Conservation (phyloP, 192 early-diverging fungal species). For the Rhizophagus prolifer region DNA sequence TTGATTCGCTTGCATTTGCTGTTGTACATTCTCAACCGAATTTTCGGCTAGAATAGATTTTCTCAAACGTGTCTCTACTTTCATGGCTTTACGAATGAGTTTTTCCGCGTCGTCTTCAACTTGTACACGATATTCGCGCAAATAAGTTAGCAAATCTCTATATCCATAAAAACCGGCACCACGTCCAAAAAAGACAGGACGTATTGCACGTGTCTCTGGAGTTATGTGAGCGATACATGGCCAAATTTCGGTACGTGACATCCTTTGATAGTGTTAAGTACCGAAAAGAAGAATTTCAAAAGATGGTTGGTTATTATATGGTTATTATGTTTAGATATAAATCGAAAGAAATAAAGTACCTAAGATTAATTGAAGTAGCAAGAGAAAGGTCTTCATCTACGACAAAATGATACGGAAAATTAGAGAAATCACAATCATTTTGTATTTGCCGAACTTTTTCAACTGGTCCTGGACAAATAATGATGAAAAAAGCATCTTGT, state of each 20-base stretch:
- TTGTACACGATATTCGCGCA: neutral
- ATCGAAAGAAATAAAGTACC: neutral
- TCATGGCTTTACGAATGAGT: neutral
- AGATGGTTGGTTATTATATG: neutral
- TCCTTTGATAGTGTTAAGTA: neutral
- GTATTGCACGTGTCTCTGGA: neutral
- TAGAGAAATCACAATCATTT: neutral
- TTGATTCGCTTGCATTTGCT: neutral
- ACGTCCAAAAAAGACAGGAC: slow-evolving; percentile 3
- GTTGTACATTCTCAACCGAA: neutral
- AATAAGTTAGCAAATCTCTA: slow-evolving; percentile 8
- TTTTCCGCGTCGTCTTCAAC: neutral
- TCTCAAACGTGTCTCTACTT: neutral
- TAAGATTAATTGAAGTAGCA: neutral
- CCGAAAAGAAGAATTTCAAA: neutral
- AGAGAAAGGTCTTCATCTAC: slow-evolving; percentile 21
- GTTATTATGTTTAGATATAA: neutral
- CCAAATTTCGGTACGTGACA: slow-evolving; percentile 12
- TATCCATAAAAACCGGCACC: slow-evolving; percentile 2
- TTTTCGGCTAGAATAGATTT: neutral
- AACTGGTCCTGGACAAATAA: slow-evolving; percentile 7
- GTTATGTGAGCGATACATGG: slow-evolving; percentile 12
- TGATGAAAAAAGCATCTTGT: slow-evolving; percentile 14
- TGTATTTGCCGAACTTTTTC: neutral
- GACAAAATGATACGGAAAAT: slow-evolving; percentile 16